phyloP scores from a whole-genome alignment of 805 yeast genomes.

The Candida adriatica region DNA sequence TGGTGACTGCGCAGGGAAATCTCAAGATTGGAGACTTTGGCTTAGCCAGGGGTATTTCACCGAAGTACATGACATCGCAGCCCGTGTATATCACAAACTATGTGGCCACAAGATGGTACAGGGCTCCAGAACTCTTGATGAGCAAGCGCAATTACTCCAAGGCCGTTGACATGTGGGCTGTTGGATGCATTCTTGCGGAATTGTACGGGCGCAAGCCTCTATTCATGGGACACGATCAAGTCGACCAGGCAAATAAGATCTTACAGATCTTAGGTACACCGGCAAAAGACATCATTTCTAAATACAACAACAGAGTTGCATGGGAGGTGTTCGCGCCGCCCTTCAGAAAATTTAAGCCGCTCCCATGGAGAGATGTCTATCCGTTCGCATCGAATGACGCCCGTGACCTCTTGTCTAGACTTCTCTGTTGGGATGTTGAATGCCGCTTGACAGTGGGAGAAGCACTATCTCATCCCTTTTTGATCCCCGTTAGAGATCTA shows the following conservation, averaged over 20 bases:
- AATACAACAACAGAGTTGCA: slow-evolving; percentile 40
- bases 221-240: slow-evolving; percentile 67
- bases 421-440: slow-evolving; percentile 61
- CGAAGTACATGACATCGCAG: slow-evolving; percentile 28
- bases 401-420: slow-evolving; percentile 41
- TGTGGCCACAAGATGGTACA: slow-evolving; percentile 92
- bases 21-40: slow-evolving; percentile 93
- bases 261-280: slow-evolving; percentile 71
- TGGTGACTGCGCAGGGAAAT: slow-evolving; percentile 66
- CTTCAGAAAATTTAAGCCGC: slow-evolving; percentile 33
- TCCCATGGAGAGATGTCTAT: slow-evolving; percentile 47
- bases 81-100: slow-evolving; percentile 60
- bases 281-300: slow-evolving; percentile 33
- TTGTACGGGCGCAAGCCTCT: slow-evolving; percentile 74
- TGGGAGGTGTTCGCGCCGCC: slow-evolving; percentile 41
- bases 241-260: slow-evolving; percentile 67
- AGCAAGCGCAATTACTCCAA: slow-evolving; percentile 54
- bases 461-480: slow-evolving; percentile 51
- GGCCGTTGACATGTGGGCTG: slow-evolving; percentile 86
- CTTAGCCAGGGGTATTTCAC: slow-evolving; percentile 68
- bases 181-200: slow-evolving; percentile 87
- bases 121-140: slow-evolving; percentile 86
- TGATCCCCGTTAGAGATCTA: slow-evolving; percentile 44
- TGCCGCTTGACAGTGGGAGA: slow-evolving; percentile 47
- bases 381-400: slow-evolving; percentile 56